These are phyloP conservation scores for Leishmania gerbilli DNA, from an alignment of 208 protist species.

Conservation along the genomic window DNA sequence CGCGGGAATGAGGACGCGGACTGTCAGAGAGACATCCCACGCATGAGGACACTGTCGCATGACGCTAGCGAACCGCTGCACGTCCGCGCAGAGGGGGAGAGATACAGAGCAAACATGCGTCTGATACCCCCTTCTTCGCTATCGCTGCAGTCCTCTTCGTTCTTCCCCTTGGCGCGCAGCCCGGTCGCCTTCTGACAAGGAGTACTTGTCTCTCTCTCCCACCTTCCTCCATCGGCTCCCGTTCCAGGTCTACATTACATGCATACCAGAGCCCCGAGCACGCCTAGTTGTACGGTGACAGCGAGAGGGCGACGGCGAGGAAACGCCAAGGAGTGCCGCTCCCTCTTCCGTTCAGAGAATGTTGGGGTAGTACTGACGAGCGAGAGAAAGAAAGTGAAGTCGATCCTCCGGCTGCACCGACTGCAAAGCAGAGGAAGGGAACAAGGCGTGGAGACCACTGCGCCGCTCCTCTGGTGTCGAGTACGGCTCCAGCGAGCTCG, in stretches of 20 bases:
- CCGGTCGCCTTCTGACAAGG: neutral
- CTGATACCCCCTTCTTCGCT: neutral
- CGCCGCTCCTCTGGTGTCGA: slow-evolving; percentile 37
- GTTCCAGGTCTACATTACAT: neutral
- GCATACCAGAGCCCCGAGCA: neutral
- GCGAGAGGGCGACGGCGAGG: neutral
- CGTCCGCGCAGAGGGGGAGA: neutral
- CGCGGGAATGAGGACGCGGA: neutral
- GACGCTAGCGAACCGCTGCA: neutral
- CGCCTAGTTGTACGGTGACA: neutral
- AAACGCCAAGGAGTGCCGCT: neutral
- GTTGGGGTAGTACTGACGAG: slow-evolving; percentile 34
- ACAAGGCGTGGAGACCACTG: slow-evolving; percentile 41
- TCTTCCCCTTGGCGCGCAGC: neutral
- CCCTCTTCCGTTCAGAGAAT: slow-evolving; percentile 6
- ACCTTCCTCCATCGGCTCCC: neutral
- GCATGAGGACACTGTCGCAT: neutral
- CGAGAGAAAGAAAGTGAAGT: slow-evolving; percentile 36
- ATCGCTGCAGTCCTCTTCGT: neutral
- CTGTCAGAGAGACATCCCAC: neutral
- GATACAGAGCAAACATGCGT: neutral
- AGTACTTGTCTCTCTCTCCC: neutral
- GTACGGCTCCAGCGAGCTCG: slow-evolving; percentile 41
- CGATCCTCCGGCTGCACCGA: slow-evolving; percentile 18
- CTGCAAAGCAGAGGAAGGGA: slow-evolving; percentile 29